Evolutionary conservation across 1,284 basidiomycete species (phyloP).

Genomic region (Volvariella volvacea): DNA sequence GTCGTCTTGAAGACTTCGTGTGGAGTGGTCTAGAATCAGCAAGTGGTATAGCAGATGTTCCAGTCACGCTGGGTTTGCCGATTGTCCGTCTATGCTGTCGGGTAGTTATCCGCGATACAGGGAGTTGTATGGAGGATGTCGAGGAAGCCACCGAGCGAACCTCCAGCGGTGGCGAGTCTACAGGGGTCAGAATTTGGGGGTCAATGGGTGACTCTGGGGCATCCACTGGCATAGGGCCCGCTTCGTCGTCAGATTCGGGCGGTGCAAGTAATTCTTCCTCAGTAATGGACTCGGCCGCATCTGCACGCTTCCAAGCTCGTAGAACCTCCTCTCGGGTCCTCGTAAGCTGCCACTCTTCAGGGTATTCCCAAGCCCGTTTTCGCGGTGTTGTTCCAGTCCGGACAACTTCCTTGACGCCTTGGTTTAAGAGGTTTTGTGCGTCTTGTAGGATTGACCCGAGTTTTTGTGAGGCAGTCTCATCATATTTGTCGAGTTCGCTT

Average conservation of each 20-base stretch:
- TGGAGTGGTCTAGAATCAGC: neutral
- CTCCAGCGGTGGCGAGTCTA: neutral
- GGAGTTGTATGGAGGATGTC: neutral
- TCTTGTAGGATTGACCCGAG: conserved; percentile 43
- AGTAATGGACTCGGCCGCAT: neutral
- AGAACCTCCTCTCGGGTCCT: conserved; percentile 52
- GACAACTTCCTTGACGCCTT: conserved; percentile 55
- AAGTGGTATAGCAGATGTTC: neutral
- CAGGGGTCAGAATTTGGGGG: neutral
- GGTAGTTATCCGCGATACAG: neutral
- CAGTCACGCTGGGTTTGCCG: neutral
- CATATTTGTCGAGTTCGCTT: conserved; percentile 33
- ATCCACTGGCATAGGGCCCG: no score
- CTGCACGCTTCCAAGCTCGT: conserved; percentile 32
- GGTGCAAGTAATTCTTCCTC: no score
- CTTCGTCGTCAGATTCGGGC: no score
- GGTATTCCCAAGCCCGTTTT: conserved; percentile 62
- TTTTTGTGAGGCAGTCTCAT: conserved; percentile 29
- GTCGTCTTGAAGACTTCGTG: no score
- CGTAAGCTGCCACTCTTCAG: conserved; percentile 65
- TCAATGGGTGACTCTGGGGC: neutral
- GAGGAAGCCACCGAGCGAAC: neutral
- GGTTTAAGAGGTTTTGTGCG: conserved; percentile 43
- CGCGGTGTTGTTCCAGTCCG: conserved; percentile 66
- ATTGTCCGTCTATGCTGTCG: neutral